Evolutionary conservation across 768 basidiomycete species (phyloP), one percentile per base, ranked within the genome.

Genomic region (Hygrophorus russula): DNA sequence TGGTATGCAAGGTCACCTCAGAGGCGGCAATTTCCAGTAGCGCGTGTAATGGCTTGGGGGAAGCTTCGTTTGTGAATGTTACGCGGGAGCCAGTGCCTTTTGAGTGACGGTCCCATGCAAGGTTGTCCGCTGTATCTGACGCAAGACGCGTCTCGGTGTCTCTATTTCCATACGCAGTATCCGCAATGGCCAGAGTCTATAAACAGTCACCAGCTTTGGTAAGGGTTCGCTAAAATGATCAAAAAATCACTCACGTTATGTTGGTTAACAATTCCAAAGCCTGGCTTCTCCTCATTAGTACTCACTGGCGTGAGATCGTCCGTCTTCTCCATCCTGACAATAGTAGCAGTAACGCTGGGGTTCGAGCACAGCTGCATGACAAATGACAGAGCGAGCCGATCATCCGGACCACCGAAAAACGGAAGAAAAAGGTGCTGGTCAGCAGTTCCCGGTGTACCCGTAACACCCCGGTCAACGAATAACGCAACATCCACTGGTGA

Each of bases 371-470:
- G 85, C 58, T 97, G 93, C 28, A 87, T 76, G 3, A 89, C 75
- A 53, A 98, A 78, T 24, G 73, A 64, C 19, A 98, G 64, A 0
- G 89, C 88, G 15, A 90, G 68, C 1, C 96, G 78, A 57, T 97
- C 94, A 57, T 99, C 94, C 0, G 89, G 80, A 0, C 94, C 94
- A 30, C 94, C 94, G 57, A 90, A 85, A 76, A 94, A 97, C 0
- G 93, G 87, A 33, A 92, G 56, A 58, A 93, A 78, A 20, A 97
- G 55, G 49, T 87, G 86, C 47, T 82, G 68, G 34, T 38, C 56
- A 24, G 36, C 51, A 47, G 43, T 46, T 46, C 46, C 57, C 51
- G 1, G 52, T 12, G 59, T 53, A 5, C 52, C 44, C 19, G 53
- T 55, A 15, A 71, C 59, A 1, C 81, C 82, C 18, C 81, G 69